Percentiles rank a stretch among this genome's conserved stretches.
Conservation (phyloP, 179 eudicot species). For the Vitellaria paradoxa region DNA sequence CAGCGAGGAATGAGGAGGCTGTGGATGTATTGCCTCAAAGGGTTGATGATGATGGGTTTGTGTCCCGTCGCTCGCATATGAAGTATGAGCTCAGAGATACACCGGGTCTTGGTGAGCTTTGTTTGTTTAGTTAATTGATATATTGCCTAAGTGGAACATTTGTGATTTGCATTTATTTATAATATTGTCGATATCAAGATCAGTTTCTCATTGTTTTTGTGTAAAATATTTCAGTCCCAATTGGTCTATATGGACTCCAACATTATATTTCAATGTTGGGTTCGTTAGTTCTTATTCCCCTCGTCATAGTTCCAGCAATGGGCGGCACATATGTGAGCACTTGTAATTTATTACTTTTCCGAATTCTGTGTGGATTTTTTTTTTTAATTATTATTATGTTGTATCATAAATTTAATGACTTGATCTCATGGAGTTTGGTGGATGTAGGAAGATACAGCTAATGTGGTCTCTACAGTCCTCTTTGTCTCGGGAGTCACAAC, state of each 20-base stretch:
- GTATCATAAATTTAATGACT: conserved; percentile 9
- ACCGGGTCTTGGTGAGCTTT: conserved; percentile 80
- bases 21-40: conserved; percentile 44
- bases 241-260: conserved; percentile 85
- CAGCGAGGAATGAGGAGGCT: conserved; percentile 42
- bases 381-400: no score
- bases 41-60: conserved; percentile 70
- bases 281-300: conserved; percentile 83
- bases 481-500: conserved; percentile 89
- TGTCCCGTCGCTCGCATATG: conserved; percentile 66
- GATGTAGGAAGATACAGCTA: conserved; percentile 91
- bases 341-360: conserved; percentile 14
- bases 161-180: not conserved
- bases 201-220: conserved; percentile 2
- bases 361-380: not conserved
- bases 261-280: conserved; percentile 89
- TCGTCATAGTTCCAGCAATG: conserved; percentile 93
- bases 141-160: not conserved
- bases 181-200: not conserved
- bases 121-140: not conserved
- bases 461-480: conserved; percentile 87
- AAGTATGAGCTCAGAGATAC: conserved; percentile 91
- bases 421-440: conserved; percentile 52
- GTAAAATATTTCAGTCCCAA: conserved; percentile 56
- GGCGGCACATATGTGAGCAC: conserved; percentile 83